phyloP scores from a whole-genome alignment of 2,329 filamentous ascomycete species.

The Arthroderma uncinatum region DNA sequence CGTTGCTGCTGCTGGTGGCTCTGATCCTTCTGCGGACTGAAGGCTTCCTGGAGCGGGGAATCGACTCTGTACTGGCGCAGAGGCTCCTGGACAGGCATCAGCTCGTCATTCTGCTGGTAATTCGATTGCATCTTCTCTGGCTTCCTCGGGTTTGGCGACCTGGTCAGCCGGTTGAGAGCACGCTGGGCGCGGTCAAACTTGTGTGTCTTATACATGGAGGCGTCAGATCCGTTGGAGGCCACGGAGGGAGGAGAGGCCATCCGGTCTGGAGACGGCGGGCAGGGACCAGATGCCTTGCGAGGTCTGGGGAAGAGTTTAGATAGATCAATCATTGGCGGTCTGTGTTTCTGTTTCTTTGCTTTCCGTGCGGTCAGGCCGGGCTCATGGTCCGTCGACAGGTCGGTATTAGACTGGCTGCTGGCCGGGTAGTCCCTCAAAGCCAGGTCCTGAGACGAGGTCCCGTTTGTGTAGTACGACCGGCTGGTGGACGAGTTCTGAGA shows the following conservation, averaged over 20 bases:
- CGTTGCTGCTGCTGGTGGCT: slow-evolving; percentile 5
- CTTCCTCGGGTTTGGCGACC: slow-evolving; percentile 15
- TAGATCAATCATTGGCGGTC: slow-evolving; percentile 32
- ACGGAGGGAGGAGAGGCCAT: slow-evolving; percentile 22
- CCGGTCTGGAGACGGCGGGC: slow-evolving; percentile 34
- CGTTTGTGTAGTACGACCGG: slow-evolving; percentile 20
- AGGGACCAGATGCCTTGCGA: slow-evolving; percentile 21
- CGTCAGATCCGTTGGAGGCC: slow-evolving; percentile 27
- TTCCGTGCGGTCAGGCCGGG: background rate
- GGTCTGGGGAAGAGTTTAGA: slow-evolving; percentile 35
- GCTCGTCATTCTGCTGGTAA: slow-evolving; percentile 7
- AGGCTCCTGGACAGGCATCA: background rate
- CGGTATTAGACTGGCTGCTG: slow-evolving; percentile 13
- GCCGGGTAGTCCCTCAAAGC: slow-evolving; percentile 10
- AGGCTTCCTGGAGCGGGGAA: background rate
- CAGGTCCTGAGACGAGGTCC: slow-evolving; percentile 21
- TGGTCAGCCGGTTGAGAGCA: slow-evolving; percentile 22
- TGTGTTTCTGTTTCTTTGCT: slow-evolving; percentile 28
- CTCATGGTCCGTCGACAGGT: slow-evolving; percentile 12
- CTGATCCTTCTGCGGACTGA: background rate
- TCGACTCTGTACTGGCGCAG: background rate
- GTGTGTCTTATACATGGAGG: slow-evolving; percentile 18
- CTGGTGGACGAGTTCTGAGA: slow-evolving; percentile 32
- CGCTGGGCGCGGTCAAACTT: slow-evolving; percentile 15
- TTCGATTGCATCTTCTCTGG: slow-evolving; percentile 18